These are phyloP conservation scores for Petunia axillaris DNA, from an alignment of 257 asterid species.

Conservation along the genomic window DNA sequence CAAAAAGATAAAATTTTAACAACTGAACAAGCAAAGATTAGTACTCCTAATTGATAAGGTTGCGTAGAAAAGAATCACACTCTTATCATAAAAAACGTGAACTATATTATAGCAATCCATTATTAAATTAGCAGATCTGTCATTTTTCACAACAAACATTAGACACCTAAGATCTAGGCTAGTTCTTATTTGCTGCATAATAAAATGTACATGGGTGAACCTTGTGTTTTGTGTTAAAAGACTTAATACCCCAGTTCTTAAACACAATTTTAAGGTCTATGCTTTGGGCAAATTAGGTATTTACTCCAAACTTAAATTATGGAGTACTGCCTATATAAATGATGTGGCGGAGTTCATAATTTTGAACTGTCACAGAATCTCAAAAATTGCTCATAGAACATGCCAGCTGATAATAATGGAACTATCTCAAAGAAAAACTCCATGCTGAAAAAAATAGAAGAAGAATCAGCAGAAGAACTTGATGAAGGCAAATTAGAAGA, in stretches of 20 bases:
- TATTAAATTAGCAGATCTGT: conserved; percentile 33
- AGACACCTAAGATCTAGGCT: background rate
- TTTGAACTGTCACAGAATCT: conserved; percentile 9
- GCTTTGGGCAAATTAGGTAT: conserved; percentile 1
- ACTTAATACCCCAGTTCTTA: background rate
- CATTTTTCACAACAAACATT: conserved; percentile 18
- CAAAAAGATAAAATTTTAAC: background rate
- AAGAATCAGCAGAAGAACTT: background rate
- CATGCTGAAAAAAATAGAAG: background rate
- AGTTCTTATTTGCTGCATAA: background rate
- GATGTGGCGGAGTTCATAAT: background rate
- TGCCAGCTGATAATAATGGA: background rate
- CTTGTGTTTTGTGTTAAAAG: background rate
- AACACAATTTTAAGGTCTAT: background rate
- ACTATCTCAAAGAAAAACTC: conserved; percentile 18
- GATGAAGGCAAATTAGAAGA: conserved; percentile 23
- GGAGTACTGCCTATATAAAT: background rate
- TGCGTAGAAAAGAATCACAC: background rate
- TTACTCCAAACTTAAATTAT: background rate
- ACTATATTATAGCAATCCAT: conserved; percentile 12
- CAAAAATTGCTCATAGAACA: conserved; percentile 19
- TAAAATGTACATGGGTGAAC: background rate
- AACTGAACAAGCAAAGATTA: too few species aligned
- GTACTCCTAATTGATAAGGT: too few species aligned
- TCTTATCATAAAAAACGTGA: conserved; percentile 11